phyloP scores from a whole-genome alignment of 768 basidiomycete species.

The Kwoniella dendrophila region DNA sequence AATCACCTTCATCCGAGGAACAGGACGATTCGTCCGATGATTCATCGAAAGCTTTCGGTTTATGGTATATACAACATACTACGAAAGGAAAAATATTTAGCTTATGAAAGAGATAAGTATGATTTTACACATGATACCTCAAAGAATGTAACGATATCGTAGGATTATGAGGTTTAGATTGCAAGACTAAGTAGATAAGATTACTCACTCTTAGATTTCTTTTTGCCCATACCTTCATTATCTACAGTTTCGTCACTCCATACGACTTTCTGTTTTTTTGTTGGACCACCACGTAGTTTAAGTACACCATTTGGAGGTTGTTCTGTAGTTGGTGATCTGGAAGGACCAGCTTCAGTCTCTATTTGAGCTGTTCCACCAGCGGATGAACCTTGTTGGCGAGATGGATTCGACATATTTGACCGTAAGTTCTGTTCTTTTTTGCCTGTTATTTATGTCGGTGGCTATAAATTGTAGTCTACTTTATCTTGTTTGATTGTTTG shows the following conservation, averaged over 20 bases:
- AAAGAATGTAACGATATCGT: too few species aligned
- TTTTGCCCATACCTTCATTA: conserved; percentile 84
- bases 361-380: not conserved
- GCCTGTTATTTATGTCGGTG: too few species aligned
- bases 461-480: too few species aligned
- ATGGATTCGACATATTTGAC: conserved; percentile 8
- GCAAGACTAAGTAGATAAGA: too few species aligned
- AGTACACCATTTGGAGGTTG: conserved; percentile 61
- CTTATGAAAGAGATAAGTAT: too few species aligned
- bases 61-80: conserved; percentile 97
- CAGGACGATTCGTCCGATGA: conserved; percentile 60
- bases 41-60: conserved; percentile 56
- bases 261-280: conserved; percentile 65
- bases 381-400: not conserved
- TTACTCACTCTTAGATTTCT: conserved; percentile 86
- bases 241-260: conserved; percentile 87
- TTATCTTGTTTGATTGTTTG: too few species aligned
- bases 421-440: not conserved
- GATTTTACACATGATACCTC: too few species aligned
- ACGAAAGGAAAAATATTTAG: conserved; percentile 3
- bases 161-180: too few species aligned
- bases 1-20: conserved; percentile 24
- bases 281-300: conserved; percentile 64
- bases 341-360: conserved; percentile 13
- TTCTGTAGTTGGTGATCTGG: conserved; percentile 55